A percentile compares a stretch with the other conserved stretches of the same genome.
phyloP scores from a whole-genome alignment of 2,329 filamentous ascomycete genomes.

The Alternaria ethzedia region DNA sequence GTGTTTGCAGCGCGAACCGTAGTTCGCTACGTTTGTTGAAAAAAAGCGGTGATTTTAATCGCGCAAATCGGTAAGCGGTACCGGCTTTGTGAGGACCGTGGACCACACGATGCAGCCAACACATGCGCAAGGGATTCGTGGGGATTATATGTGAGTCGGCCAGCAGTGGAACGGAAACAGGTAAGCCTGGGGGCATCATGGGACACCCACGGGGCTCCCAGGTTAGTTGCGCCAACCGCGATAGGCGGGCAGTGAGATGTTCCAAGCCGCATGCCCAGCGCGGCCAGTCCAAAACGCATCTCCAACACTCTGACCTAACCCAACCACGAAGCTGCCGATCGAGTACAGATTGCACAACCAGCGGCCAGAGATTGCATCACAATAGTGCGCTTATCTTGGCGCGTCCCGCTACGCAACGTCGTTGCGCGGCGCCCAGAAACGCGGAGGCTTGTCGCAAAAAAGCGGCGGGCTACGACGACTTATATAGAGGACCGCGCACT shows the following conservation, averaged over 20 bases:
- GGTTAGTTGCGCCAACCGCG: constrained; percentile 8
- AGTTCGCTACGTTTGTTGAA: constrained; percentile 6
- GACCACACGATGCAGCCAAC: neutral
- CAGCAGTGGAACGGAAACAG: neutral
- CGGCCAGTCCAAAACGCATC: constrained; percentile 9
- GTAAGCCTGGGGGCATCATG: neutral
- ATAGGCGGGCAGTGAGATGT: constrained; percentile 10
- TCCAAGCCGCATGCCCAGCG: constrained; percentile 16
- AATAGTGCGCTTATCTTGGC: constrained; percentile 9
- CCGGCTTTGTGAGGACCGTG: constrained; percentile 11
- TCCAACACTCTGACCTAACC: constrained; percentile 3
- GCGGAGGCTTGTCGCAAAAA: constrained; percentile 20
- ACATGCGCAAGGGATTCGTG: neutral
- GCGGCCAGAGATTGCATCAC: constrained; percentile 6
- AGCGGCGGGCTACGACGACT: neutral
- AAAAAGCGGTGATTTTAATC: constrained; percentile 6
- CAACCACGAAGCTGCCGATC: constrained; percentile 8
- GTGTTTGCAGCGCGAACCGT: constrained; percentile 5
- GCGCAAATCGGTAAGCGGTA: constrained; percentile 6
- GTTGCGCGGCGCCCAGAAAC: constrained; percentile 16
- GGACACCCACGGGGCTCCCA: neutral
- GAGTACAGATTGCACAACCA: constrained; percentile 4
- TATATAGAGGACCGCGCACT: constrained; percentile 5
- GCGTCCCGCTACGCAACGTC: constrained; percentile 6
- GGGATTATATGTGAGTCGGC: constrained; percentile 2